Base-by-base conservation (phyloP, 2,329 filamentous ascomycete genomes). In the Taxawa tesnikishii region DNA sequence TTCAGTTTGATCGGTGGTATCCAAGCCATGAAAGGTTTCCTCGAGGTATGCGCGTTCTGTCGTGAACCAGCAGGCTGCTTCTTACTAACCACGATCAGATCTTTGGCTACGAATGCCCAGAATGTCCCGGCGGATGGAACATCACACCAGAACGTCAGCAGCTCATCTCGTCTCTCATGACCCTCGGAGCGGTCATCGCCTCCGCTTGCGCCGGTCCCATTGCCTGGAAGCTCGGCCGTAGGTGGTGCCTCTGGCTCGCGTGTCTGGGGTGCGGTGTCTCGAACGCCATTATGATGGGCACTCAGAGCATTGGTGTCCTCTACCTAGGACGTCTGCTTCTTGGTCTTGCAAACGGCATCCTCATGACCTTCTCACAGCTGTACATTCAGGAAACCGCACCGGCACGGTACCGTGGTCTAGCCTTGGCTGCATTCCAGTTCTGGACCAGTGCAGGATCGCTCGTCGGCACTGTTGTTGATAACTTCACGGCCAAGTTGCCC, bases 211-310 rank as follows among this genome's bases (percentile, higher is more conserved):
- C 56, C 28, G 58, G 56, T 36, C 48, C 53, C 6, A 51, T 57
- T 26, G 60, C 58, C 1, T 50, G 46, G 29, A 57, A 48, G 28
- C 41, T 68, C 15, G 64, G 65, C 8, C 59, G 65, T 4, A 62
- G 60, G 31, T 18, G 43, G 2, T 62, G 60, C 32, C 51, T 70
- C 10, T 65, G 58, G 48, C 28, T 58, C 4, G 68, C 67, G 2
- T 66, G 63, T 34, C n/a, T 63, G 2, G 47, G 67, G 6, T 70
- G 67, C 40, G 59, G 55, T 38, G 49, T 67, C 3, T 56, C 68
- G 11, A 72, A 72, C 39, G 53, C 70, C 12, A 58, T 73, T 43
- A 73, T 73, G 69, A 73, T 73, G 67, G 58, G 62, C 3, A 70
- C 67, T 0, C 60, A 56, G 5, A 48, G 55, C 34, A 70, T 75